phyloP scores from a whole-genome alignment of 768 basidiomycete species.

The Clitopilus passeckerianus region DNA sequence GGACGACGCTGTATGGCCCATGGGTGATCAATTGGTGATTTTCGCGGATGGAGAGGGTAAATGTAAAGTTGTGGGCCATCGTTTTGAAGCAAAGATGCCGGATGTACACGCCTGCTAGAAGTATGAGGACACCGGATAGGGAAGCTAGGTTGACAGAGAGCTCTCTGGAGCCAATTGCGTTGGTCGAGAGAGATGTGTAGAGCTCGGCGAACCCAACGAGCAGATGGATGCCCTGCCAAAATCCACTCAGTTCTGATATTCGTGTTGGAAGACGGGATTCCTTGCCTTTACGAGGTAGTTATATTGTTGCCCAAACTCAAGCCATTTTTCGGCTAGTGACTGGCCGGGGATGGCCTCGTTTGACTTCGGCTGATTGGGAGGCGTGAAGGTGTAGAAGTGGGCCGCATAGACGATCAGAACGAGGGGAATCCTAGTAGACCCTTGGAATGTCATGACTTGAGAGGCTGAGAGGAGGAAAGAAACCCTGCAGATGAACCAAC shows the following conservation, averaged over 20 bases:
- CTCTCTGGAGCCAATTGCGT: too few species aligned
- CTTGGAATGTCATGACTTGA: too few species aligned
- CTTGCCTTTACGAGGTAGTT: neutral
- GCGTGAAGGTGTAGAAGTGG: neutral
- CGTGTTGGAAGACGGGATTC: neutral
- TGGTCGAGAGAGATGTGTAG: neutral
- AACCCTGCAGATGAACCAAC: neutral
- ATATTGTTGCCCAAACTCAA: neutral
- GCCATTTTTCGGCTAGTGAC: neutral
- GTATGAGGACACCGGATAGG: too few species aligned
- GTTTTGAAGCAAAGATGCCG: conserved; percentile 21
- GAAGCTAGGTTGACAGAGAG: too few species aligned
- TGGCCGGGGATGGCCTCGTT: neutral
- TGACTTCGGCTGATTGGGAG: neutral
- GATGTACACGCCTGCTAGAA: too few species aligned
- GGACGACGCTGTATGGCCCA: conserved; percentile 22
- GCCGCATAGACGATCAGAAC: neutral
- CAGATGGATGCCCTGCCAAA: neutral
- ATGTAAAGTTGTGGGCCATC: conserved; percentile 33
- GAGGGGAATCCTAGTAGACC: neutral
- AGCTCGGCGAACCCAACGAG: neutral
- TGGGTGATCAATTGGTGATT: conserved; percentile 29
- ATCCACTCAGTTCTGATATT: too few species aligned
- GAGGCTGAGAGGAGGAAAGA: neutral
- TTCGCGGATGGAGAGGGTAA: conserved; percentile 29